Base-by-base conservation (phyloP, 345 rosid species). In the Camelina neglecta region DNA sequence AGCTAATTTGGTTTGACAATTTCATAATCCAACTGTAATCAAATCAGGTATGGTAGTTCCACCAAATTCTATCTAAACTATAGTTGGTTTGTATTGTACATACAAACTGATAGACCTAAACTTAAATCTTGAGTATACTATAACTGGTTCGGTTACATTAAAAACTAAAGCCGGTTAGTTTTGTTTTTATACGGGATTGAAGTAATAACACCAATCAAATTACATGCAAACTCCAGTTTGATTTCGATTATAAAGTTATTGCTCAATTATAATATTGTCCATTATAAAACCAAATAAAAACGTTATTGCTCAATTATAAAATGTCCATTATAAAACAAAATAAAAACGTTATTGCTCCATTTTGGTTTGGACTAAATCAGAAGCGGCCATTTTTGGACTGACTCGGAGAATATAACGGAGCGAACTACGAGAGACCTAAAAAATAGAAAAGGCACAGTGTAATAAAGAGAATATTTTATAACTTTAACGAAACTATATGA, bases 351-450 rank as follows among this genome's bases (percentile, higher is more conserved):
- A 70, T 44, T 31, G 60, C 36, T 48, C 16, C 4, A 60, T 44
- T 48, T 69, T 1, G 39, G 54, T 38, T 24, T 57, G 24, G 50
- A 33, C 0, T 9, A n/a, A 49, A 10, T 21, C 42, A 7, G 15
- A 20, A 18, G 65, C 72, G 72, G 72, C 61, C 49, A 44, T 44
- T 6, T 74, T 35, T 74, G 65, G 72, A 56, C 41, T 1, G 65
- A 56, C 42, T 21, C 23, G 41, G 13, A 35, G 29, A 11, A 54
- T 56, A 31, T 33, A 13, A 33, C 6, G 71, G 64, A 42, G 44
- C 47, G 2, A 61, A 72, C 16, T 60, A 71, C 75, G 58, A 60
- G 66, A 71, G 56, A 39, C 33, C 53, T 61, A 60, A n/a, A 49
- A 49, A 1, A 0, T 24, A 24, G 0, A 35, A 35, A 12, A 24